A percentile compares a stretch with the other conserved stretches of the same genome.
Evolutionary conservation across 345 rosid genomes (phyloP).

Genomic region (Ceriops zippeliana): DNA sequence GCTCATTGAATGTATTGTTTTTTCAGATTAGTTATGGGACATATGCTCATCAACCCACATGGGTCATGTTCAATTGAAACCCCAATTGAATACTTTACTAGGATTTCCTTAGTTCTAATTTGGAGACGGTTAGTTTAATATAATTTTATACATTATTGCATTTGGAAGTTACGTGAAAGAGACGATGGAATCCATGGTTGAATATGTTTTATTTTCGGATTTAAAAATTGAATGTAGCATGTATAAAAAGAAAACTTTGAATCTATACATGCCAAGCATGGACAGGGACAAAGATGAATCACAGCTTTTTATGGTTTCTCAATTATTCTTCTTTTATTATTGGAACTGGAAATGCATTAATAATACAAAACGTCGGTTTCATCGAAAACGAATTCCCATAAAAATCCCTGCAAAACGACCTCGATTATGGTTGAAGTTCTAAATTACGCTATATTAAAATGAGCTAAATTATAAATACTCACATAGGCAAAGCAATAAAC

Average conservation of each 20-base stretch:
- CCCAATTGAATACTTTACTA: conserved; percentile 15
- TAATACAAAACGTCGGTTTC: conserved; percentile 25
- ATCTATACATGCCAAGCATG: conserved; percentile 21
- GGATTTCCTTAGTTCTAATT: neutral
- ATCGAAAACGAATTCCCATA: conserved; percentile 15
- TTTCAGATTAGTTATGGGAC: conserved; percentile 19
- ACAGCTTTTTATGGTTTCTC: conserved; percentile 16
- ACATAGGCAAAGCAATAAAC: conserved; percentile 24
- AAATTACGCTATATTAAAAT: neutral
- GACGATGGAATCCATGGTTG: neutral
- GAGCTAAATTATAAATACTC: conserved; percentile 18
- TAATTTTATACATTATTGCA: conserved; percentile 21
- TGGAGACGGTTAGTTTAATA: neutral
- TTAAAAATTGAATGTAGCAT: neutral
- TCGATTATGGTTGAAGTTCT: conserved; percentile 16
- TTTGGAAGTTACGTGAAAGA: conserved; percentile 34
- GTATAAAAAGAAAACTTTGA: too few species aligned
- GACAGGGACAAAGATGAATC: conserved; percentile 36
- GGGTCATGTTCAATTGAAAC: conserved; percentile 31
- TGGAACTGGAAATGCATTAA: conserved; percentile 3
- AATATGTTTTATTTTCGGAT: neutral
- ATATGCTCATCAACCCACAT: conserved; percentile 34
- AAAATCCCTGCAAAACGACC: conserved; percentile 28
- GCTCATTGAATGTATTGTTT: conserved; percentile 29
- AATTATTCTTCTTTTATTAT: neutral